A percentile compares a stretch with the other conserved stretches of the same genome.
These are phyloP conservation scores for Silene coronaria DNA, from an alignment of 179 eudicot genomes.

Conservation along the genomic window DNA sequence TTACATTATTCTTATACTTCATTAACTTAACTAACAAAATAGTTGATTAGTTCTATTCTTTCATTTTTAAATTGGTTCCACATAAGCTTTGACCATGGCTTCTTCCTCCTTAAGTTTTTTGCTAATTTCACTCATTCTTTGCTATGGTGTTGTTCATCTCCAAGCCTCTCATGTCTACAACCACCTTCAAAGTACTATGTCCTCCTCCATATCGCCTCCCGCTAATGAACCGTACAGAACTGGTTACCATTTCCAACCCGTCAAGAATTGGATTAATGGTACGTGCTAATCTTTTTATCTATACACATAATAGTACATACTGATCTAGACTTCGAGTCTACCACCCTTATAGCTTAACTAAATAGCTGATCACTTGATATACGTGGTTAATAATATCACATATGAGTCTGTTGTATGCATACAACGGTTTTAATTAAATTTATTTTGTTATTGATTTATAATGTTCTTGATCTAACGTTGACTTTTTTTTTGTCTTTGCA, in stretches of 20 bases:
- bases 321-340: too few relatives aligned
- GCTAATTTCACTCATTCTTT: neutral
- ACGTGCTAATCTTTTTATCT: neutral
- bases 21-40: too few relatives aligned
- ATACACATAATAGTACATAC: too few relatives aligned
- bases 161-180: neutral
- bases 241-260: neutral
- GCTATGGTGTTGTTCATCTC: neutral
- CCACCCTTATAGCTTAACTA: too few relatives aligned
- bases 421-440: too few relatives aligned
- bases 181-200: neutral
- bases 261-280: constrained; percentile 1
- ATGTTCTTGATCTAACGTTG: neutral
- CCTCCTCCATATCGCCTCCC: neutral
- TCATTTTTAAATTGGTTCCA: too few relatives aligned
- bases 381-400: too few relatives aligned
- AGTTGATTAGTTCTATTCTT: too few relatives aligned
- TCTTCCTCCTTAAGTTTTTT: neutral
- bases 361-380: too few relatives aligned
- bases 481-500: neutral
- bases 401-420: too few relatives aligned
- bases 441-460: too few relatives aligned
- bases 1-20: too few relatives aligned
- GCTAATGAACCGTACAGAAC: neutral
- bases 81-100: neutral